Conservation (phyloP, 805 yeast genomes). For the Hanseniaspora pseudoguilliermondii region DNA sequence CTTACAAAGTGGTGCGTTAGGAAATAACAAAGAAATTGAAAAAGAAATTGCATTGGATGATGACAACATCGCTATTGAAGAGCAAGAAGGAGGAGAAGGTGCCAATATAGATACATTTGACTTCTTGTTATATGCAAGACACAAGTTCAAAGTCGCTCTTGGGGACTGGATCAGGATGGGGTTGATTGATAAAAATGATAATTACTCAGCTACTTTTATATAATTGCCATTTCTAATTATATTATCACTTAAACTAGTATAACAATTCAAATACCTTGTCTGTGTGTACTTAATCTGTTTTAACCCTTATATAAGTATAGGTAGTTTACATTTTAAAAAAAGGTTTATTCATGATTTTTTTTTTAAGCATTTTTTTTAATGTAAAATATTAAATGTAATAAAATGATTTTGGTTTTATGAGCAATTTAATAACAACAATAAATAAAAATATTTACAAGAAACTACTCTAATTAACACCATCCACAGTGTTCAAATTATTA, state of each 20-base stretch:
- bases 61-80: conserved; percentile 12
- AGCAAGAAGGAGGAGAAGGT: conserved; percentile 22
- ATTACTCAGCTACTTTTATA: background rate
- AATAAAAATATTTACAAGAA: background rate
- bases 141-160: conserved; percentile 60
- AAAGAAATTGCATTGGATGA: conserved; percentile 34
- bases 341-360: too few relatives aligned
- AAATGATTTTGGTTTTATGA: too few relatives aligned
- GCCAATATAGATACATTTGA: conserved; percentile 57
- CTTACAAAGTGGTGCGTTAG: conserved; percentile 49
- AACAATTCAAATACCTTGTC: background rate
- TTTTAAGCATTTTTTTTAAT: too few relatives aligned
- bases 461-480: background rate
- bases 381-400: background rate
- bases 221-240: background rate
- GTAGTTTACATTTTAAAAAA: too few relatives aligned
- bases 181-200: conserved; percentile 28
- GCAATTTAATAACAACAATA: too few relatives aligned
- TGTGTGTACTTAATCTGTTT: too few relatives aligned
- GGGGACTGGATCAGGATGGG: conserved; percentile 61
- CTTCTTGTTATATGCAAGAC: conserved; percentile 59
- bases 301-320: too few relatives aligned
- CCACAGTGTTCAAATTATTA: conserved; percentile 33
- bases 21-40: conserved; percentile 19
- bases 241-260: background rate